Conservation (phyloP, 2,329 filamentous ascomycete genomes). For the Calonectria pauciramosa region DNA sequence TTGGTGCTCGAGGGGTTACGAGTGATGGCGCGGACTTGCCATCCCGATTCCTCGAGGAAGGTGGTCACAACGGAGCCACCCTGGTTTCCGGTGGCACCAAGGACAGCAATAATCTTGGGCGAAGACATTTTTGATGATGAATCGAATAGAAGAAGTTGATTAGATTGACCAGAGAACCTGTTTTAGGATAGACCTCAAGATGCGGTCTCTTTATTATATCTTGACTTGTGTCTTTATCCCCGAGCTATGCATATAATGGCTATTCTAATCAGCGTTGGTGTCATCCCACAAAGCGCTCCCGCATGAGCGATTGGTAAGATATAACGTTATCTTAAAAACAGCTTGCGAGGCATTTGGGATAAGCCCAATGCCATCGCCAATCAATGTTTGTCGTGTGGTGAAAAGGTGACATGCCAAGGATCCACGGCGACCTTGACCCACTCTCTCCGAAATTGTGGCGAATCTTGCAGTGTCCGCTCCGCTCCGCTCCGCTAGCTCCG, state of each 20-base stretch:
- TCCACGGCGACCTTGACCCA: neutral
- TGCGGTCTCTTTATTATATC: neutral
- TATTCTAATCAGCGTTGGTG: neutral
- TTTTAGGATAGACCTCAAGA: neutral
- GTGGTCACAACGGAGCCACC: constrained; percentile 20
- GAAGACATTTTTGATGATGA: constrained; percentile 23
- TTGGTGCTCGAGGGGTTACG: constrained; percentile 35
- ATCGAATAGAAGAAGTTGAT: neutral
- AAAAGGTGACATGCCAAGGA: neutral
- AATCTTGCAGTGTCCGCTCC: neutral
- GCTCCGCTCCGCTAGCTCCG: neutral
- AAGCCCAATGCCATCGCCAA: no score
- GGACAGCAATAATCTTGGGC: constrained; percentile 28
- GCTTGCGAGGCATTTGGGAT: neutral
- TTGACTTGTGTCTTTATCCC: no score
- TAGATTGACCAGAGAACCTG: neutral
- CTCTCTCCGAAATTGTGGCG: no score
- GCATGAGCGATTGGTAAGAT: neutral
- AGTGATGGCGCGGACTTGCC: constrained; percentile 43
- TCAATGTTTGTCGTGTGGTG: neutral
- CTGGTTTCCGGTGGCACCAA: constrained; percentile 39
- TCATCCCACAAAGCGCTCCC: neutral
- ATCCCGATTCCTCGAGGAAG: constrained; percentile 35
- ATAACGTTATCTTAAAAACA: neutral
- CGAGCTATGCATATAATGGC: neutral